A percentile compares a stretch with the other conserved stretches of the same genome.
phyloP scores from a whole-genome alignment of 1,139 yeast species.

The Geotrichum citri-aurantii region DNA sequence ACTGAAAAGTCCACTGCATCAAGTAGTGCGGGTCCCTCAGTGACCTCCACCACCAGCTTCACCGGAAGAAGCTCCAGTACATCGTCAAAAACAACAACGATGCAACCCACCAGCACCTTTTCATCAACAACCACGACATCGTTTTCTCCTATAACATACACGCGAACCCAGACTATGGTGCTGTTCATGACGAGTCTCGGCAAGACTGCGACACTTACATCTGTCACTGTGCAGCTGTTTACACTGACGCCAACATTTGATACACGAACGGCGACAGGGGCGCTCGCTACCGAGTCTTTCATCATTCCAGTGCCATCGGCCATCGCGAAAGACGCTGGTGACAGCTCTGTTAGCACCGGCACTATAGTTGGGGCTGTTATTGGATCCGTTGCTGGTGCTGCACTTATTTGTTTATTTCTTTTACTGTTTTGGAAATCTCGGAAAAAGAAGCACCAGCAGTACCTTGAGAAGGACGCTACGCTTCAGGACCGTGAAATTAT shows the following conservation, averaged over 20 bases:
- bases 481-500: conserved; percentile 5
- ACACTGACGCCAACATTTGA: conserved; percentile 20
- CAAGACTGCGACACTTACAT: conserved; percentile 15
- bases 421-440: conserved; percentile 20
- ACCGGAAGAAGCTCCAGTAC: background rate
- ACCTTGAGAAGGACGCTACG: background rate
- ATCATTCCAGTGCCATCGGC: conserved; percentile 7
- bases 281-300: conserved; percentile 9
- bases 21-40: background rate
- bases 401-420: conserved; percentile 27
- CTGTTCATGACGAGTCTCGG: conserved; percentile 10
- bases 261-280: conserved; percentile 13
- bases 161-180: conserved; percentile 17
- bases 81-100: background rate
- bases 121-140: background rate
- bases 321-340: conserved; percentile 7
- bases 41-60: background rate
- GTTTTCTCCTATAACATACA: conserved; percentile 11
- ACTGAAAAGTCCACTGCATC: background rate
- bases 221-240: conserved; percentile 8
- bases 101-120: background rate
- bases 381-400: conserved; percentile 41
- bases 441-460: conserved; percentile 13
- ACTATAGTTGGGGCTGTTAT: conserved; percentile 44
- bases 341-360: conserved; percentile 22